Percentiles rank a stretch among this genome's conserved stretches.
These are phyloP conservation scores for Ganoderma multipileum DNA, from an alignment of 1,284 basidiomycete genomes.

Conservation along the genomic window DNA sequence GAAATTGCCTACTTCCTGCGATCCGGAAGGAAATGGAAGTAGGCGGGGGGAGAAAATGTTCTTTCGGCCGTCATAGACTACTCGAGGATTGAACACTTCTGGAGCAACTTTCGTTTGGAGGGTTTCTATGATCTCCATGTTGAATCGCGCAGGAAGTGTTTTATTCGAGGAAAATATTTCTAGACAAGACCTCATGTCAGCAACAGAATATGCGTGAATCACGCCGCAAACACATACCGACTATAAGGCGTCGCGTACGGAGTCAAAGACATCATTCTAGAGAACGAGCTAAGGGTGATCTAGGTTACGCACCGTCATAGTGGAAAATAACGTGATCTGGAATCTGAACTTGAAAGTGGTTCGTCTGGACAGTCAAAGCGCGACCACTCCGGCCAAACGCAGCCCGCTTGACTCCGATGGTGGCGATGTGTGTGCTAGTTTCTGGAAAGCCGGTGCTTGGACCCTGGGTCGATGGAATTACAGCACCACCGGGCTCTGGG, in stretches of 20 bases:
- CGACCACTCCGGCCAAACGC: constrained; percentile 65
- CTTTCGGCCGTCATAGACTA: constrained; percentile 81
- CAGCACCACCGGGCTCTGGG: background rate
- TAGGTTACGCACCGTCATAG: constrained; percentile 67
- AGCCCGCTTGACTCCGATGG: constrained; percentile 70
- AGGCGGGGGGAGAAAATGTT: constrained; percentile 69
- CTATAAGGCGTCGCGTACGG: constrained; percentile 41
- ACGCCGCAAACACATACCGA: constrained; percentile 53
- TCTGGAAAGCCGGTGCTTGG: background rate
- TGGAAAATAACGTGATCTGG: constrained; percentile 71
- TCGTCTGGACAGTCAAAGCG: constrained; percentile 59
- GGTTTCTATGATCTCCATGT: constrained; percentile 70
- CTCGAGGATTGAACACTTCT: constrained; percentile 65
- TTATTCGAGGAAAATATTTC: constrained; percentile 71
- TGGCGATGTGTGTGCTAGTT: constrained; percentile 48
- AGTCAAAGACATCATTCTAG: constrained; percentile 5
- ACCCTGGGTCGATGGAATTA: background rate
- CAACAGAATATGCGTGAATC: background rate
- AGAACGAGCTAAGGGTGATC: background rate
- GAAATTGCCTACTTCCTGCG: constrained; percentile 50
- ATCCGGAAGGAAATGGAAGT: constrained; percentile 57
- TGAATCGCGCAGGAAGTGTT: constrained; percentile 66
- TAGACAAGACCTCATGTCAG: constrained; percentile 35
- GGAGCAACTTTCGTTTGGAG: constrained; percentile 64
- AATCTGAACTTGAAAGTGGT: constrained; percentile 67